Base-by-base conservation (phyloP, 2,329 filamentous ascomycete genomes). In the Botrytis squamosa region DNA sequence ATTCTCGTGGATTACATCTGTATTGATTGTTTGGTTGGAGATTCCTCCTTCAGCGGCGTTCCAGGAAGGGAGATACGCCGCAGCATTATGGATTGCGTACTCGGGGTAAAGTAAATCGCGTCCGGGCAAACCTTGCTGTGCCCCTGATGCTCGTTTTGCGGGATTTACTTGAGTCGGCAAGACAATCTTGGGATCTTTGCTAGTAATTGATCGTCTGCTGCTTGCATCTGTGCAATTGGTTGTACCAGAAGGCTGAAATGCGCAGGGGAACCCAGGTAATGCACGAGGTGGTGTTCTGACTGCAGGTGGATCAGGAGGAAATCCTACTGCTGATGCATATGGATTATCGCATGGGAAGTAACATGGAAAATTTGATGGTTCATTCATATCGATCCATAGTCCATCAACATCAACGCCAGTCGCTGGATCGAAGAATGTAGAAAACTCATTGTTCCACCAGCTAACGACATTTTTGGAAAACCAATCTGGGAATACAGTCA, bases 401-500 rank as follows among this genome's bases (percentile, higher is more conserved):
- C 88, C 93, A 75, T 95, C 93, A 67, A 95, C 91, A 76, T 95
- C 88, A 25, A 95, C 85, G 44, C 92, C 93, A 2, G 83, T 85
- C 0, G 89, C 84, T 0, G 87, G 82, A 74, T 86, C 82, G 83
- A 95, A 94, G 83, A 93, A 93, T 1, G 79, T 81, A 0, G 80
- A 81, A 77, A 95, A 91, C 79, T 95, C 88, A 7, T 85, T 85
- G 76, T 89, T 89, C 93, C 93, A 95, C 81, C 90, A 96, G 1
- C 83, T 79, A 66, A 89, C 86, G 2, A 89, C 88, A 70, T 89
- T 88, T 12, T 87, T 85, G 29, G 89, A 84, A 79, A 94, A 94
- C 92, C 92, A 95, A 80, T 95, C 93, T 0, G 91, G 91, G 82
- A 90, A 94, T 18, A 88, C 91, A 0, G 90, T 88, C 22, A 89